Base-by-base conservation (phyloP, 257 asterid species). In the Galeopsis tetrahit region DNA sequence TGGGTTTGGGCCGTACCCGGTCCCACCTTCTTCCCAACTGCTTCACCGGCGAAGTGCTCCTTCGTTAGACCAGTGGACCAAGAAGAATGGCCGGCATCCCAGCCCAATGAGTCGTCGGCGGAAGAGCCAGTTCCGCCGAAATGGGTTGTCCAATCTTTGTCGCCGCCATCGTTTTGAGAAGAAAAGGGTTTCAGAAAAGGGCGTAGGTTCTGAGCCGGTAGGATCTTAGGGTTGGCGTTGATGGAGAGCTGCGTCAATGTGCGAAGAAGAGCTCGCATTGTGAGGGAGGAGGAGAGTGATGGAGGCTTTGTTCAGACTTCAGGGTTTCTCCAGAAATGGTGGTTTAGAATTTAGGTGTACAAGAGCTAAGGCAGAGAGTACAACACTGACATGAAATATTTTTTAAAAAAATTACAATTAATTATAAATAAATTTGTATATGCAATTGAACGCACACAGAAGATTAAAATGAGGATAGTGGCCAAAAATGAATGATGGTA, bases 11-110 rank as follows among this genome's bases (percentile, higher is more conserved):
- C 70, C 56, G 73, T 57, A 55, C 53, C 74, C 58, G 82, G 48
- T 32, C 11, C 70, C 69, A 87, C 74, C 72, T 75, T 87, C 68
- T 85, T 79, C 46, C 99, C 99, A 17, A 94, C 79, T 3, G 70
- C 87, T 77, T 89, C 93, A 13, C 99, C 99, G 51, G 84, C 97
- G 66, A 91, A 91, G 80, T 94, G 96, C 74, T 91, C 97, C 74
- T 81, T 88, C 17, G 99, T 91, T 10, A 91, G 75, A 39, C 99
- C 97, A 44, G 96, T 87, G 36, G 96, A 86, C 99, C 99, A 94
- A 13, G 97, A 82, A 28, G 88, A 83, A 13, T 81, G 51, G 11
- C 80, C 89, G 4, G 7, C 58, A 17, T 86, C 96, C 98, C 98
- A 93, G n/a, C 87, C 89, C 75, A 86, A 71, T 3, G 84, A 48